Evolutionary conservation across 2,329 filamentous ascomycete species (phyloP).

Genomic region (Exophiala xenobiotica): DNA sequence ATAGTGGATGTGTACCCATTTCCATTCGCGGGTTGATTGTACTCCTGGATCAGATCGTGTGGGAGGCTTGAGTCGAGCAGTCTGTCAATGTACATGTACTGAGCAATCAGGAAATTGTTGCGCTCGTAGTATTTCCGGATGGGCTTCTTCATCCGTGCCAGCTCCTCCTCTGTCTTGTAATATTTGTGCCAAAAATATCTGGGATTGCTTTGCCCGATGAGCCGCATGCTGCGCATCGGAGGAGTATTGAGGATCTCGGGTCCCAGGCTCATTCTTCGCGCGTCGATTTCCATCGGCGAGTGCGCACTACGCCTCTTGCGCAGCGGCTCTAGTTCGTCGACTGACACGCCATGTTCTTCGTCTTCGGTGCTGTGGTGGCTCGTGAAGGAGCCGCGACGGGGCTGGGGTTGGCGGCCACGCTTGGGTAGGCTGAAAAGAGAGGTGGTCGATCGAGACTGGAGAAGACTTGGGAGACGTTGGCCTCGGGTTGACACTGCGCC

Average conservation of each 20-base stretch:
- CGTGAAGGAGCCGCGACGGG: conserved; percentile 19
- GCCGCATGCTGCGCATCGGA: conserved; percentile 61
- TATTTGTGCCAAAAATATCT: conserved; percentile 83
- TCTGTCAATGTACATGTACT: conserved; percentile 90
- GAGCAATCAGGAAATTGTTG: conserved; percentile 82
- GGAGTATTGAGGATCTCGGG: conserved; percentile 32
- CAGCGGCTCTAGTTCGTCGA: conserved; percentile 12
- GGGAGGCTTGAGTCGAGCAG: conserved; percentile 90
- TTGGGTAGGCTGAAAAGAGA: conserved; percentile 26
- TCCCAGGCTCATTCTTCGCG: conserved; percentile 25
- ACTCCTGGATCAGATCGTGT: conserved; percentile 87
- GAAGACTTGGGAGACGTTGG: conserved; percentile 37
- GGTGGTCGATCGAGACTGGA: conserved; percentile 30
- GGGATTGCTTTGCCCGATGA: conserved; percentile 87
- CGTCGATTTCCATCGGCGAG: conserved; percentile 19
- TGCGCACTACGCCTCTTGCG: conserved; percentile 24
- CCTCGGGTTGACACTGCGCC: conserved; percentile 41
- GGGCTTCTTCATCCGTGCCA: conserved; percentile 69
- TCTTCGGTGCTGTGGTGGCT: conserved; percentile 26
- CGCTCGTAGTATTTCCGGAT: conserved; percentile 83
- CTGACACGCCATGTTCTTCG: conserved; percentile 18
- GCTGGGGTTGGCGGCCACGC: neutral
- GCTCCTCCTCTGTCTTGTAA: conserved; percentile 75
- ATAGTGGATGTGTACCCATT: conserved; percentile 59
- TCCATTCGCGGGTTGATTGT: conserved; percentile 63